Evolutionary conservation across 73 alveolate genomes (phyloP), one percentile per base, ranked within the genome.

Genomic region (Breviolum minutum): DNA sequence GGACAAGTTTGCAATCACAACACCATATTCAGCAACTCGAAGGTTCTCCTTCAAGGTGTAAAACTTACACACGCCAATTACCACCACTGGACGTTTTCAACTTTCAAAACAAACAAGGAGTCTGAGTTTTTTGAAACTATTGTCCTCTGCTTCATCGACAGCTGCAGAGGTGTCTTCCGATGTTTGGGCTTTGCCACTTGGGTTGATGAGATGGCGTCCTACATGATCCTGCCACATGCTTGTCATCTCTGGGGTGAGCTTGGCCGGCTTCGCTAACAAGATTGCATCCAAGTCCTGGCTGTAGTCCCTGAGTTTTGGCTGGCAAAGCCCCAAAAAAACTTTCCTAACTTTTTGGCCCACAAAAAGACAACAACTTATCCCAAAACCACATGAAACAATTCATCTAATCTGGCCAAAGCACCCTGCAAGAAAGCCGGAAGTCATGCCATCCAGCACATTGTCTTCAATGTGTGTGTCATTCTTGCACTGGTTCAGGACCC

Each of bases 11-110:
- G 95, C 82, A 11, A 27, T 2, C 19, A 87, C 82, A 27, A 87
- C 79, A 8, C 95, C 63, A 29, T 87, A 87, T 64, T 87, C 95
- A 7, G 95, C 95, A 11, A 4, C 66, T 17, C 81, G 32, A 63
- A 87, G 40, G 22, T 29, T n/a, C 66, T 87, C 95, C 95, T 87
- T 14, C 66, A 80, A 30, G 22, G 7, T 29, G 69, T 40, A 12
- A 29, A 13, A 80, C 63, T n/a, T 17, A 68, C 77, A 68, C 77
- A 22, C 17, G 4, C 77, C 8, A 68, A 68, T 3, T 40, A 40
- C 54, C 54, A 40, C 54, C 54, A 40, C 54, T 40, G 54, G 54
- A 40, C 3, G 54, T 40, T 7, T 19, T 0, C 29, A 2, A 48
- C 3, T 16, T 11, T 13, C 48, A 10, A 30, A 12, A 8, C 62